Evolutionary conservation across 2,329 filamentous ascomycete genomes (phyloP).

Genomic region (Neofusicoccum ribis): DNA sequence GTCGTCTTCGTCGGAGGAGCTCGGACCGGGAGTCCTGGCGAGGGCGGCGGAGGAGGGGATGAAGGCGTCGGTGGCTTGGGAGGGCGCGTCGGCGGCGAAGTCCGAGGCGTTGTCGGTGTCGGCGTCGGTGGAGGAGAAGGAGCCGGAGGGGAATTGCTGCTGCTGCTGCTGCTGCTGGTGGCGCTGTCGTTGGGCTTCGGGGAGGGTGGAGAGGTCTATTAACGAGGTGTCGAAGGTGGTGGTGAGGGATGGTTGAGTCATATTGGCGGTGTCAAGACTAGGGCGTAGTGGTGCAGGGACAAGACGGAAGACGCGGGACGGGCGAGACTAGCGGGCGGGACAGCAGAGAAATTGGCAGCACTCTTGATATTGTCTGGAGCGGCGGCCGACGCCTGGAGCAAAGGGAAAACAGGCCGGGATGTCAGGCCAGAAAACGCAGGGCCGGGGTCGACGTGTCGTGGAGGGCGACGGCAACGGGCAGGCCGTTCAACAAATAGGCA

Average conservation of each 20-base stretch:
- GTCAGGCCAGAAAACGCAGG: neutral
- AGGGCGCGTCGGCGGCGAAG: slow-evolving; percentile 13
- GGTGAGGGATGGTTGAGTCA: slow-evolving; percentile 39
- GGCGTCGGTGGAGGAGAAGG: slow-evolving; percentile 40
- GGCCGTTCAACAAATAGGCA: neutral
- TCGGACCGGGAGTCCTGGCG: neutral
- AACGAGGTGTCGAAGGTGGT: slow-evolving; percentile 43
- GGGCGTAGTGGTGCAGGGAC: neutral
- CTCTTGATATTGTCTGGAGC: no score
- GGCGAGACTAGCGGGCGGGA: neutral
- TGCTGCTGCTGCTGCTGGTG: neutral
- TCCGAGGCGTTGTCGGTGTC: slow-evolving; percentile 27
- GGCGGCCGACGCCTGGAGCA: neutral
- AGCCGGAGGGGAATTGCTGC: slow-evolving; percentile 19
- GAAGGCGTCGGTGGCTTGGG: neutral
- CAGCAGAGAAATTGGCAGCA: neutral
- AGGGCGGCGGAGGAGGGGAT: neutral
- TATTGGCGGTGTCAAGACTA: slow-evolving; percentile 19
- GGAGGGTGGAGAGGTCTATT: slow-evolving; percentile 25
- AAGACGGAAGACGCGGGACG: neutral
- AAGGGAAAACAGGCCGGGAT: neutral
- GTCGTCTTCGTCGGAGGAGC: neutral
- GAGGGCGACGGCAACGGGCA: neutral
- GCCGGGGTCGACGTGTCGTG: no score
- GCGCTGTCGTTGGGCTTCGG: neutral